These are phyloP conservation scores for Phytophthora cactorum DNA, from an alignment of 352 stramenopile species.

Conservation along the genomic window DNA sequence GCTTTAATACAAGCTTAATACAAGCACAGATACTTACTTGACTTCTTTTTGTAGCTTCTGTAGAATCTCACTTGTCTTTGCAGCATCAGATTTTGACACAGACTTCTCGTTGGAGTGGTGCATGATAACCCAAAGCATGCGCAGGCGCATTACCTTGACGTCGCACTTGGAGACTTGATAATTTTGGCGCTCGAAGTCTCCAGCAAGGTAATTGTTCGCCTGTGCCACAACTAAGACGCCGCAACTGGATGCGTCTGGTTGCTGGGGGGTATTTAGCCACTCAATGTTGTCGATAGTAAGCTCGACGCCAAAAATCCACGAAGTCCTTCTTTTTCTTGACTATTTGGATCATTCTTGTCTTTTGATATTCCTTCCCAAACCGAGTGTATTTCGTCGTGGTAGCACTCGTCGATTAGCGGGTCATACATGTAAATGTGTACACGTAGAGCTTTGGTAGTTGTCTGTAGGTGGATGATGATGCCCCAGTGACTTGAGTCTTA, in stretches of 20 bases:
- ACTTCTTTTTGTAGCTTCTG: neutral
- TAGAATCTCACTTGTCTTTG: neutral
- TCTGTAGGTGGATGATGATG: slow-evolving; percentile 4
- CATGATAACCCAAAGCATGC: neutral
- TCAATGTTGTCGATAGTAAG: no score
- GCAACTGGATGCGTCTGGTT: neutral
- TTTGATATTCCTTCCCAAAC: neutral
- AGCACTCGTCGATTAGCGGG: slow-evolving; percentile 2
- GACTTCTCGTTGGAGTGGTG: neutral
- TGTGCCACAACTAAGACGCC: neutral
- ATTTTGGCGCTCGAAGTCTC: neutral
- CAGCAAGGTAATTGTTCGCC: neutral
- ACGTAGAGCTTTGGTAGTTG: neutral
- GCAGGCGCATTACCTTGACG: slow-evolving; percentile 1
- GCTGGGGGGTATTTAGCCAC: neutral
- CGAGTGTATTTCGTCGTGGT: neutral
- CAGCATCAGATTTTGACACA: neutral
- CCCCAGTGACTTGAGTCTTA: slow-evolving; percentile 13
- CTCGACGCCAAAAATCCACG: neutral
- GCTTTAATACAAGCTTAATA: neutral
- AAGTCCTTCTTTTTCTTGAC: no score
- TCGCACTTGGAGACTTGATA: neutral
- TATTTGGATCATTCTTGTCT: neutral
- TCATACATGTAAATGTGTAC: slow-evolving; percentile 16
- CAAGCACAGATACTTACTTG: neutral